Evolutionary conservation across 495 filamentous ascomycete genomes (phyloP), one percentile per base, ranked within the genome.

Genomic region (Neurospora sp.): DNA sequence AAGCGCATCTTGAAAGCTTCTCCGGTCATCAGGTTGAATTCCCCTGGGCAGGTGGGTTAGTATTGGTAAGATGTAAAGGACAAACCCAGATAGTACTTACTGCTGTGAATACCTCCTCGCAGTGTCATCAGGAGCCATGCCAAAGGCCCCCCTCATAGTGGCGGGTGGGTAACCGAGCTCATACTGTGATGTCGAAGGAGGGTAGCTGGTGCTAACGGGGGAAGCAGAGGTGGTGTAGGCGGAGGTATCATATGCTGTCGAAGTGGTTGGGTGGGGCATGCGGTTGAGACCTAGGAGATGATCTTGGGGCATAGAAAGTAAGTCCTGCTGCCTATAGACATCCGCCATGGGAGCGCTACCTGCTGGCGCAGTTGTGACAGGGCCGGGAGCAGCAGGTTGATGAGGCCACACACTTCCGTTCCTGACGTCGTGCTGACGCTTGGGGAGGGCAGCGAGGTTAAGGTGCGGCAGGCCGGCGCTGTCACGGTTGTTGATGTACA

Each of bases 41-140:
- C 83, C 81, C 85, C 90, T 90, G 84, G 81, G 22, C 18, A 37
- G 22, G 53, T 27, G 53, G 27, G 53, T 65, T 65, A 65, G 53
- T 27, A 65, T 31, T 18, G 22, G 27, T 37, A 65, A 35, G 27
- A 65, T 35, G 27, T 4, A 16, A 9, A 35, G 27, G 78, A 81
- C 78, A 77, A 85, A 83, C 85, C 93, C 89, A 91, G 90, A 85
- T 75, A 87, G 84, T 85, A 92, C 92, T 92, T 90, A 97, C 92
- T 93, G 89, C 82, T 97, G 92, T 71, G 94, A 96, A 77, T 94
- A 91, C 79, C 94, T 91, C 81, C 95, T 90, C 72, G 85, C 81
- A 78, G 87, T 87, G 71, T 92, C 89, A 76, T 87, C 85, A 48
- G 87, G 82, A 68, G 86, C 84, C 81, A 88, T 78, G 81, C 86